Conservation (phyloP, 2,329 filamentous ascomycete species). For the Fusarium sterilihyphosum region DNA sequence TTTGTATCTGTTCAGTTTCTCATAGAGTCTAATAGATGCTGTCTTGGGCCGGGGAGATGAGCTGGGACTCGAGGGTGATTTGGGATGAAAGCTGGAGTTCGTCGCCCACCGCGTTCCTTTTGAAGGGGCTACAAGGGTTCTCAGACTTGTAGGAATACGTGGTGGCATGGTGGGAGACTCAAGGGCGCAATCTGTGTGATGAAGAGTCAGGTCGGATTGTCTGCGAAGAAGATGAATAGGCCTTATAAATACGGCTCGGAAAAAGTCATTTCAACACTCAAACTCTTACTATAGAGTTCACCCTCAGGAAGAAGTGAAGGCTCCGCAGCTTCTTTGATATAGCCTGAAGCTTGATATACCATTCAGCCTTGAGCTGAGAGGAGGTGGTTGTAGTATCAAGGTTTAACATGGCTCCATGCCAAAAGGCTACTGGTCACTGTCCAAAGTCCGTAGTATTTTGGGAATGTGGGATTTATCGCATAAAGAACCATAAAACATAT, state of each 20-base stretch:
- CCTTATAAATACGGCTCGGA: background rate
- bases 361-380: background rate
- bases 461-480: background rate
- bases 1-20: background rate
- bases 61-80: accelerated
- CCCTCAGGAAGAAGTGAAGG: accelerated
- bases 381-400: background rate
- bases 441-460: too few species aligned
- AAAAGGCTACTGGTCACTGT: background rate
- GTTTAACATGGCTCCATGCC: background rate
- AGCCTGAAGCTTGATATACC: background rate
- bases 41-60: background rate
- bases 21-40: background rate
- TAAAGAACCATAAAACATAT: accelerated
- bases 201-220: background rate
- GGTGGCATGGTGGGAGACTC: background rate
- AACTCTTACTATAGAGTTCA: background rate
- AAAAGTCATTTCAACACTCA: background rate
- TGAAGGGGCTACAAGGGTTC: accelerated
- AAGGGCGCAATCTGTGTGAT: background rate
- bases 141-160: background rate
- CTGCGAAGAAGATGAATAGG: accelerated
- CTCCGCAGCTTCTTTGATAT: background rate
- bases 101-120: accelerated
- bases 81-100: background rate